Evolutionary conservation across 257 asterid species (phyloP).

Genomic region (Ajuga chamaepitys): DNA sequence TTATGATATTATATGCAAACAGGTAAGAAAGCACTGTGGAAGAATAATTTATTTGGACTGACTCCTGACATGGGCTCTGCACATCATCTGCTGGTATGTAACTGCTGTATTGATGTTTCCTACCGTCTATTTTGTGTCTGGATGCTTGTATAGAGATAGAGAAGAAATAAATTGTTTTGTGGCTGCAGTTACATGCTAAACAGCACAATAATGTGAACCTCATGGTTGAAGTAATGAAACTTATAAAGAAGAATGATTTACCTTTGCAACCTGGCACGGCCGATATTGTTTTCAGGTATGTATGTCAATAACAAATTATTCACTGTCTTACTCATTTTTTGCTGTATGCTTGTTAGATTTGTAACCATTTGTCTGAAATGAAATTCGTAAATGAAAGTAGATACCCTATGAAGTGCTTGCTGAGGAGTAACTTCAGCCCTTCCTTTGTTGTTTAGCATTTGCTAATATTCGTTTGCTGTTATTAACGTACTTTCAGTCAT

Average conservation of each 20-base stretch:
- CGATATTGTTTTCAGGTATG: constrained; percentile 69
- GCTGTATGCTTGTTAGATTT: background rate
- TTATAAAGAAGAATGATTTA: constrained; percentile 53
- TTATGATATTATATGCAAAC: constrained; percentile 16
- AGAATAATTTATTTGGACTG: constrained; percentile 63
- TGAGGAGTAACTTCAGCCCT: background rate
- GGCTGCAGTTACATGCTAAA: constrained; percentile 77
- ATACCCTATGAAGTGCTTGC: background rate
- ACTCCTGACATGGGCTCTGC: constrained; percentile 81
- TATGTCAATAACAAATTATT: background rate
- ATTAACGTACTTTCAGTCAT: background rate
- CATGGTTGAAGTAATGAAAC: constrained; percentile 63
- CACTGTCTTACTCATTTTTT: background rate
- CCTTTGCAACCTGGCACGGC: constrained; percentile 87
- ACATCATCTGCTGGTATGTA: constrained; percentile 65
- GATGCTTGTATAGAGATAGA: background rate
- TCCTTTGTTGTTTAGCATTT: background rate
- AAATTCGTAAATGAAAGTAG: constrained; percentile 3
- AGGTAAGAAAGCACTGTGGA: constrained; percentile 76
- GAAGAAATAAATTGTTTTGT: constrained; percentile 1
- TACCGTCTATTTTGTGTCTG: constrained; percentile 3
- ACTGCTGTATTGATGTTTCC: constrained; percentile 1
- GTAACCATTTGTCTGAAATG: background rate
- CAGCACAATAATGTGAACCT: constrained; percentile 63
- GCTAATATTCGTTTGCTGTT: background rate